These are phyloP conservation scores for Mycena olivaceomarginata DNA, from an alignment of 768 basidiomycete species.

Conservation along the genomic window DNA sequence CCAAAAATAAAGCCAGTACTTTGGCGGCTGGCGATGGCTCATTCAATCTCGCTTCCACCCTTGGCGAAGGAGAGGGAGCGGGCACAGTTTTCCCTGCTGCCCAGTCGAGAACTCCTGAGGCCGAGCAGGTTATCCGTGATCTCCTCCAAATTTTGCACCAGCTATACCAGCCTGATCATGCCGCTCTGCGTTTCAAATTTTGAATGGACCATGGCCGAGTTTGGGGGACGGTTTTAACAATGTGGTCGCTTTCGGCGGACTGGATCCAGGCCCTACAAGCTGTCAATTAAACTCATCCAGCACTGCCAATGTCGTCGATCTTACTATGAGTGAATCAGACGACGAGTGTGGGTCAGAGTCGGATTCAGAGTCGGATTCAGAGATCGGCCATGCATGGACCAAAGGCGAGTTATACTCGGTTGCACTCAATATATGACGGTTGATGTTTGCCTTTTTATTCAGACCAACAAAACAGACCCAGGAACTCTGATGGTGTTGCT, in stretches of 20 bases:
- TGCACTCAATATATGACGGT: too few relatives aligned
- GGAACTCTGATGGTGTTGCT: too few relatives aligned
- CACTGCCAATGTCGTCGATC: not conserved
- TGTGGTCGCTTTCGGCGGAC: conserved; percentile 1
- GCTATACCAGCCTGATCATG: conserved; percentile 21
- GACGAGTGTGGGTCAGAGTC: not conserved
- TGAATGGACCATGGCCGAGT: conserved; percentile 24
- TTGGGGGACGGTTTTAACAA: conserved; percentile 11
- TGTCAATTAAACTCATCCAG: not conserved
- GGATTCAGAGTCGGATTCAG: too few relatives aligned
- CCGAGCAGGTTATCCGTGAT: not conserved
- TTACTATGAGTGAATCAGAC: not conserved
- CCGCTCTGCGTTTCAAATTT: conserved; percentile 29
- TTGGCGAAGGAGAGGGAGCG: not conserved
- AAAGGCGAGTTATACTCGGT: too few relatives aligned
- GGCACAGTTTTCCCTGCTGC: not conserved
- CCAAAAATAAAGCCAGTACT: not conserved
- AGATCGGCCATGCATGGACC: too few relatives aligned
- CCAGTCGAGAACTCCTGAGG: not conserved
- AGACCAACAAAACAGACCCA: too few relatives aligned
- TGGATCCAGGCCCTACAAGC: not conserved
- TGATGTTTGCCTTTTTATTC: too few relatives aligned
- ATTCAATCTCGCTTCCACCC: not conserved
- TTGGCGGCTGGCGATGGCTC: not conserved
- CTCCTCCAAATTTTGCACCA: conserved; percentile 2